Evolutionary conservation across 306 rosid species (phyloP), one percentile per base, ranked within the genome.

Genomic region (Cercis canadensis): DNA sequence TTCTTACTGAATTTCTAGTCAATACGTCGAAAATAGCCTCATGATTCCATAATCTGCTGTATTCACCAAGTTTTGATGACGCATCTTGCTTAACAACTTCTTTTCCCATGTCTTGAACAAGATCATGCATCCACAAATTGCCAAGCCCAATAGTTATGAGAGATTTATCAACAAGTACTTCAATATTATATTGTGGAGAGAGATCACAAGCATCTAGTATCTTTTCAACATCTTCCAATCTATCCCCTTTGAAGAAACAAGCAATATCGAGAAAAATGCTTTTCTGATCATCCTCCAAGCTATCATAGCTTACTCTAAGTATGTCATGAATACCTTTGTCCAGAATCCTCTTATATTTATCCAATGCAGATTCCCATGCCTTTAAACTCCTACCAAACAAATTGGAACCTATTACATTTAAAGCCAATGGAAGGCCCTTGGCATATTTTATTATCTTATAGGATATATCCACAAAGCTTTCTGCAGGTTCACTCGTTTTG

Each of bases 231-330:
- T 72, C 64, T 8, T 56, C 63, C 57, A 16, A n/a, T 8, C 4
- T 46, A 10, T 57, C 56, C 1, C 67, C 50, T 57, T 37, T 31
- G 13, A 78, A 70, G 51, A 78, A 78, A 17, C 77, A 70, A 45
- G 73, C 73, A 24, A 77, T 47, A 37, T 77, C 77, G 0, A 78
- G 18, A 39, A 78, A 71, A 47, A 18, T 29, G 10, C 12, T 5
- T 17, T 40, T 43, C 8, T 40, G 53, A 43, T 40, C 11, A 9
- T 19, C 5, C 5, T 49, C 58, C 7, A 65, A 49, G 10, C 58
- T 14, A 31, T 65, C 58, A 33, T 33, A 65, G 7, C 73, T 78
- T 72, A 57, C 13, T 71, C 49, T 51, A 4, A 78, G 74, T 36
- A 64, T 58, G 0, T 13, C 24, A 37, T 71, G 69, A 56, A 70